Conservation (phyloP, 768 basidiomycete genomes). For the Mycena vitilis region DNA sequence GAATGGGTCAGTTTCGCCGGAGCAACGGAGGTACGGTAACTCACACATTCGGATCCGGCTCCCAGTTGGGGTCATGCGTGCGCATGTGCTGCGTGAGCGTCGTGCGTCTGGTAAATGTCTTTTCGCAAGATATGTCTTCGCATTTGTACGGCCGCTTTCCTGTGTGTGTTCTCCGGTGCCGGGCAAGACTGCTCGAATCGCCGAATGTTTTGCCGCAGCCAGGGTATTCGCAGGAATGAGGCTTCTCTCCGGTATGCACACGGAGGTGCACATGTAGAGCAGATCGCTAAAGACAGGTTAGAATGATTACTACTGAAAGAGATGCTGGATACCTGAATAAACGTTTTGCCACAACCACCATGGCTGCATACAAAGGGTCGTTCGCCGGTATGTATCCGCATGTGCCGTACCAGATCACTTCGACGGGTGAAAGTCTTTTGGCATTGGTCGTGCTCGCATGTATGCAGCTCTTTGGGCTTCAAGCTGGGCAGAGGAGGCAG, state of each 20-base stretch:
- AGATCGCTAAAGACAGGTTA: constrained; percentile 69
- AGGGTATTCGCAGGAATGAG: constrained; percentile 90
- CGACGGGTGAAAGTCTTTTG: constrained; percentile 85
- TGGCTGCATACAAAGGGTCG: constrained; percentile 84
- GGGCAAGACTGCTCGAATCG: constrained; percentile 91
- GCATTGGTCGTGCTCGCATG: constrained; percentile 79
- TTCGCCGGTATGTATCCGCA: constrained; percentile 92
- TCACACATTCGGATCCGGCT: constrained; percentile 85
- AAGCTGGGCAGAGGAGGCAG: constrained; percentile 40
- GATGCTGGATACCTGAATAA: constrained; percentile 77
- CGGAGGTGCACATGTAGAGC: constrained; percentile 90
- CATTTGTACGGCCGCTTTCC: constrained; percentile 90
- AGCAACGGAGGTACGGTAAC: constrained; percentile 42
- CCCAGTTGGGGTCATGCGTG: constrained; percentile 87
- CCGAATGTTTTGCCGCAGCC: constrained; percentile 90
- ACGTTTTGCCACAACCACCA: constrained; percentile 85
- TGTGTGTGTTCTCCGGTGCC: constrained; percentile 90
- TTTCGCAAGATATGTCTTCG: constrained; percentile 84
- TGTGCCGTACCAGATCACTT: constrained; percentile 87
- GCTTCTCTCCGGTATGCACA: constrained; percentile 94
- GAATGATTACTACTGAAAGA: constrained; percentile 23
- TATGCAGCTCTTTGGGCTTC: constrained; percentile 58
- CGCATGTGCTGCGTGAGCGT: constrained; percentile 90
- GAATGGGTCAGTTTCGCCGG: constrained; percentile 36
- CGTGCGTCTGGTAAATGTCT: constrained; percentile 89